These are phyloP conservation scores for Canavalia gladiata DNA, from an alignment of 306 rosid genomes.

Conservation along the genomic window DNA sequence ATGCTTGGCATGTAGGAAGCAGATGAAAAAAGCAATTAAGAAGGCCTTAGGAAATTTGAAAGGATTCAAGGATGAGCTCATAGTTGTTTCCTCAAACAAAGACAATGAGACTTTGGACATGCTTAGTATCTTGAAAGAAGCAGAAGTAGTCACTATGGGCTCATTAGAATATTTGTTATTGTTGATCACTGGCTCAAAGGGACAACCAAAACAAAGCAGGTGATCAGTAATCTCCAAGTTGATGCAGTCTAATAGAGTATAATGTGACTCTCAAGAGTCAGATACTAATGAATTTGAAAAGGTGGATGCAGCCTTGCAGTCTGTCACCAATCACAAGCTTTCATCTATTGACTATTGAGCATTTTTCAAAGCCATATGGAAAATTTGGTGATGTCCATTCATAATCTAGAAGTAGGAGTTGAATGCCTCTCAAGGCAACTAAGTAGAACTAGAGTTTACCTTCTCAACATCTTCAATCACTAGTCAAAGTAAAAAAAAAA, in stretches of 20 bases:
- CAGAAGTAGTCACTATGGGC: conserved; percentile 38
- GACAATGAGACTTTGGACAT: not conserved
- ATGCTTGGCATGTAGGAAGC: conserved; percentile 42
- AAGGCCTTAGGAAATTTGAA: conserved; percentile 30
- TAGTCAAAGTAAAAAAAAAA: not conserved
- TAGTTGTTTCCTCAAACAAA: conserved; percentile 12
- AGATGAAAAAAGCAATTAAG: conserved; percentile 8
- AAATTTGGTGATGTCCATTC: conserved; percentile 44
- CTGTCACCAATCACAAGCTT: conserved; percentile 37
- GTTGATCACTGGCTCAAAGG: conserved; percentile 35
- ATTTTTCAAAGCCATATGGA: conserved; percentile 27
- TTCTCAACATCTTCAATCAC: conserved; percentile 54
- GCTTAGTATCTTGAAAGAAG: conserved; percentile 44
- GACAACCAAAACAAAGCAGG: conserved; percentile 23
- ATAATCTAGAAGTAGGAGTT: conserved; percentile 44
- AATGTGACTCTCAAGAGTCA: conserved; percentile 7
- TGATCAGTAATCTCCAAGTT: conserved; percentile 47
- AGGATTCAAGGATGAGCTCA: conserved; percentile 44
- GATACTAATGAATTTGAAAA: conserved; percentile 43
- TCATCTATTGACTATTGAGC: not conserved
- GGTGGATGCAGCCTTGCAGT: conserved; percentile 38
- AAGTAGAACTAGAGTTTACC: conserved; percentile 45
- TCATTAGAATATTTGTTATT: conserved; percentile 39
- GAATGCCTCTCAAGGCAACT: conserved; percentile 45
- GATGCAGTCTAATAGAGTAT: conserved; percentile 40